These are phyloP conservation scores for Penicillium daleae DNA, from an alignment of 495 filamentous ascomycete genomes.

Conservation along the genomic window DNA sequence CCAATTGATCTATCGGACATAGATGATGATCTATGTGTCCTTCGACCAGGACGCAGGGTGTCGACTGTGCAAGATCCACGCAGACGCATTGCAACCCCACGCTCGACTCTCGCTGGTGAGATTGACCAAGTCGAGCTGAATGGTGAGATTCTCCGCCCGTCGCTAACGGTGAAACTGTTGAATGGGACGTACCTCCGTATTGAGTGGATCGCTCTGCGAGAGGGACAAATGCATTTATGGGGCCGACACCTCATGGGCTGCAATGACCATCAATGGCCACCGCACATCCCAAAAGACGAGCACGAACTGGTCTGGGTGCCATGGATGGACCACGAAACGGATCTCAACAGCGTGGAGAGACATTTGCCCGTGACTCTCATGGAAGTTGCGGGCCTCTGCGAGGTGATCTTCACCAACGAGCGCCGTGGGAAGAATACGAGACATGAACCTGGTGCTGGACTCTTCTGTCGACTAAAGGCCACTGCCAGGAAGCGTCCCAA, in stretches of 20 bases:
- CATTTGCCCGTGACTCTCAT: slow-evolving; percentile 13
- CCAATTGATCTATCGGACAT: neutral
- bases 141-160: neutral
- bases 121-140: neutral
- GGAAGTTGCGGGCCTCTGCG: slow-evolving; percentile 27
- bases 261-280: neutral
- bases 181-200: neutral
- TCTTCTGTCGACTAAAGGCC: slow-evolving; percentile 40
- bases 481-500: slow-evolving; percentile 3
- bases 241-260: neutral
- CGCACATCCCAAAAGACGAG: neutral
- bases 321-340: slow-evolving; percentile 9
- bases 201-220: neutral
- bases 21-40: neutral
- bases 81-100: neutral
- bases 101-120: neutral
- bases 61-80: neutral
- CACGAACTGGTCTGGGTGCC: slow-evolving; percentile 8
- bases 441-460: neutral
- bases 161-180: neutral
- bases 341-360: slow-evolving; percentile 10
- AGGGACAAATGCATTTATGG: neutral
- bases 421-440: slow-evolving; percentile 18
- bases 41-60: neutral
- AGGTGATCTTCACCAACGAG: slow-evolving; percentile 40